Conservation (phyloP, 73 alveolate species). For the Paramecium biaurelia region DNA sequence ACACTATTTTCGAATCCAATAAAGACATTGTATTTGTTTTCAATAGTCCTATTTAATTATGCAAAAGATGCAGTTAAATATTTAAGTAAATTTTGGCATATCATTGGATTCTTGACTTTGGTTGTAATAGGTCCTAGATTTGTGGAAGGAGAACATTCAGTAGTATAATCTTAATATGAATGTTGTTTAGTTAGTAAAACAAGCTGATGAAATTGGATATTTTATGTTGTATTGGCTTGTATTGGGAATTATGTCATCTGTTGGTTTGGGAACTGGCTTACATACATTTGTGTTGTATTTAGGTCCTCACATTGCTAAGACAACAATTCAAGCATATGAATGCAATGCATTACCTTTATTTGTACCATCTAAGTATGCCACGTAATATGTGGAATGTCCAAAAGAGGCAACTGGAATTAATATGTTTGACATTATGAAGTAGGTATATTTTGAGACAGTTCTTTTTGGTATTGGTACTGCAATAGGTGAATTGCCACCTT, state of each 20-base stretch:
- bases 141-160: conserved; percentile 48
- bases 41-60: conserved; percentile 23
- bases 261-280: conserved; percentile 93
- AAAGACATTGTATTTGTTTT: conserved; percentile 38
- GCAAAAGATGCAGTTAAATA: conserved; percentile 23
- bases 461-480: conserved; percentile 93
- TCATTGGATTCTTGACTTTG: not conserved
- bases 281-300: conserved; percentile 90
- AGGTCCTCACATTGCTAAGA: conserved; percentile 90
- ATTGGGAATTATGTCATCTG: conserved; percentile 86
- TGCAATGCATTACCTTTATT: conserved; percentile 80
- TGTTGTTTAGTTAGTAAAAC: conserved; percentile 8
- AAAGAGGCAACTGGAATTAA: conserved; percentile 64
- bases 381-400: conserved; percentile 68
- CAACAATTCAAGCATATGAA: conserved; percentile 79
- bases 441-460: conserved; percentile 82
- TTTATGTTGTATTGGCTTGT: conserved; percentile 83
- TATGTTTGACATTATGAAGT: conserved; percentile 63
- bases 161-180: not conserved
- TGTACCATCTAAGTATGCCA: conserved; percentile 79
- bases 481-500: conserved; percentile 93
- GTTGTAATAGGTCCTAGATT: conserved; percentile 37
- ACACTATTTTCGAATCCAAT: conserved; percentile 48
- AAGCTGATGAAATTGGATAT: conserved; percentile 63
- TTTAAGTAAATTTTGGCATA: not conserved